phyloP scores from a whole-genome alignment of 768 basidiomycete genomes.

The Suillus decipiens region DNA sequence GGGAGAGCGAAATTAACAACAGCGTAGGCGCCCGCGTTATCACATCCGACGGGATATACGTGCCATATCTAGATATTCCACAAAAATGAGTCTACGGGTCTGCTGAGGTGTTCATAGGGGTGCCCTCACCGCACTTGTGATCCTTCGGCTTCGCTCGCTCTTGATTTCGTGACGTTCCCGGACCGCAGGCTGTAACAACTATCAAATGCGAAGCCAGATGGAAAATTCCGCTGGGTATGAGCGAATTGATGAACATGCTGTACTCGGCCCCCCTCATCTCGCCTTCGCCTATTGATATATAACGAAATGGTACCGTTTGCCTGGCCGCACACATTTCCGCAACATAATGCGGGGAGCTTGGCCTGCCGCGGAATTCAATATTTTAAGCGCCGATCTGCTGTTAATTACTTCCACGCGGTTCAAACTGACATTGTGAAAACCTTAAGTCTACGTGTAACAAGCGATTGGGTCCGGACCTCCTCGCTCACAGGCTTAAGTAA shows the following conservation, averaged over 20 bases:
- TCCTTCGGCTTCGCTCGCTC: background rate
- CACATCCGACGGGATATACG: background rate
- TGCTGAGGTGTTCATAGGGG: background rate
- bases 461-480: background rate
- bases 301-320: background rate
- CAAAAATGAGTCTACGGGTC: background rate
- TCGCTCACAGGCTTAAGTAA: background rate
- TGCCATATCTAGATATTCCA: background rate
- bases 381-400: background rate
- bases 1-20: background rate
- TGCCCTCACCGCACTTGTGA: background rate
- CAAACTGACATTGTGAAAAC: background rate
- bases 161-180: background rate
- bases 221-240: background rate
- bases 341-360: background rate
- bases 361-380: conserved; percentile 1
- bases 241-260: background rate
- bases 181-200: background rate
- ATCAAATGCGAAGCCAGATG: background rate
- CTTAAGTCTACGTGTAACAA: conserved; percentile 3
- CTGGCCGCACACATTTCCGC: background rate
- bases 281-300: background rate
- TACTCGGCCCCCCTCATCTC: background rate
- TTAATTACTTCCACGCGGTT: background rate
- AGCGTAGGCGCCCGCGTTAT: background rate